Percentiles rank a stretch among this genome's conserved stretches.
phyloP scores from a whole-genome alignment of 176 grass and related monocot genomes.

The Avena atlantica region DNA sequence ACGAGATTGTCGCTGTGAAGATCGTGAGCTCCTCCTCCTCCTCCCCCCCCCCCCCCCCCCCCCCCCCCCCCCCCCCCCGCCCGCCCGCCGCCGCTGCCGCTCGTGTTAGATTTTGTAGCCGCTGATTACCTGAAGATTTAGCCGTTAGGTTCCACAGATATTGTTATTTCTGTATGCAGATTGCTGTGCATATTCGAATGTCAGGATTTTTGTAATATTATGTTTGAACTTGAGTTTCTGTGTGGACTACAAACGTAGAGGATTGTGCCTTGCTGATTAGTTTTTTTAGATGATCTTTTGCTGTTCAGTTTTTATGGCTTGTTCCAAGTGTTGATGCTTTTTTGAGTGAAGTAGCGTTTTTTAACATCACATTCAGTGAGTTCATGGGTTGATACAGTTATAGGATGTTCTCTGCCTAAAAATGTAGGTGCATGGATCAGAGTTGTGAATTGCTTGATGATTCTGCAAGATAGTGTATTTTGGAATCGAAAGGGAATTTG shows the following conservation, averaged over 20 bases:
- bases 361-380: neutral
- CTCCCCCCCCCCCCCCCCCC: no score
- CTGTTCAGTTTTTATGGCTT: neutral
- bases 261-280: neutral
- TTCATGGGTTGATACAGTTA: neutral
- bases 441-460: neutral
- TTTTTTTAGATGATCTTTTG: neutral
- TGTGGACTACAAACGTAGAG: neutral
- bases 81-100: neutral
- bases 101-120: no score
- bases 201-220: neutral
- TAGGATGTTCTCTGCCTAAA: no score
- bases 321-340: neutral
- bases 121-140: neutral
- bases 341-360: neutral
- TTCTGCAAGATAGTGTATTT: neutral
- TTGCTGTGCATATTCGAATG: slow-evolving; percentile 6
- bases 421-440: neutral
- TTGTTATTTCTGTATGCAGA: neutral
- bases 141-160: neutral
- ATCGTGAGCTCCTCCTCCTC: slow-evolving; percentile 58
- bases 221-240: neutral
- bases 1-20: slow-evolving; percentile 88
- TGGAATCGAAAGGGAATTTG: neutral
- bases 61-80: no score